These are phyloP conservation scores for Lactifluus piperatus DNA, from an alignment of 768 basidiomycete species.

Conservation along the genomic window DNA sequence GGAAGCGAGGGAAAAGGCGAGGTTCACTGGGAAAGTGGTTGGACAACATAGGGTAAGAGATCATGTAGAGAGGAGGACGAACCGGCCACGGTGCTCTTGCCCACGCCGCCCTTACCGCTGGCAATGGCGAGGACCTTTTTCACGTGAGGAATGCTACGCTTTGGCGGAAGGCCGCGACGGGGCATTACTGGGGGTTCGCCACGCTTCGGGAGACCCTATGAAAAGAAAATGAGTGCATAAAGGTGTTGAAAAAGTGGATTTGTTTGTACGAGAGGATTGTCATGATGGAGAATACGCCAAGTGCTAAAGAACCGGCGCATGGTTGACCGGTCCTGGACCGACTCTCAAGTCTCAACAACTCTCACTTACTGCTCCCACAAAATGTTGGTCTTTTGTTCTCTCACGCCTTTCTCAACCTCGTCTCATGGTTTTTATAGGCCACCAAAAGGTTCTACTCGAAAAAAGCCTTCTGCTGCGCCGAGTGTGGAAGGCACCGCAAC, in stretches of 20 bases:
- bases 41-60: background rate
- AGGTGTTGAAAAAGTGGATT: background rate
- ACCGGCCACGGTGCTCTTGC: constrained; percentile 93
- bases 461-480: constrained; percentile 23
- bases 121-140: constrained; percentile 77
- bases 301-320: constrained; percentile 11
- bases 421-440: constrained; percentile 24
- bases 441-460: constrained; percentile 27
- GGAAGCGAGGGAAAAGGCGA: constrained; percentile 65
- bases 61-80: constrained; percentile 20
- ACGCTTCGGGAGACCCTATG: constrained; percentile 26
- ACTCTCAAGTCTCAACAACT: background rate
- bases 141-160: constrained; percentile 59
- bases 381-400: background rate
- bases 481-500: constrained; percentile 27
- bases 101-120: constrained; percentile 93
- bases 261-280: constrained; percentile 48
- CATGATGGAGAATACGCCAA: constrained; percentile 30
- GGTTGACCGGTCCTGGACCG: too few relatives aligned
- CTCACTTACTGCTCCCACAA: background rate
- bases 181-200: constrained; percentile 17
- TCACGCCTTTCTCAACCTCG: background rate
- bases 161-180: constrained; percentile 53
- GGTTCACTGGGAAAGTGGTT: constrained; percentile 48
- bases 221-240: background rate